These are phyloP conservation scores for Beauveria bassiana DNA, from an alignment of 2,329 filamentous ascomycete genomes.

Conservation along the genomic window DNA sequence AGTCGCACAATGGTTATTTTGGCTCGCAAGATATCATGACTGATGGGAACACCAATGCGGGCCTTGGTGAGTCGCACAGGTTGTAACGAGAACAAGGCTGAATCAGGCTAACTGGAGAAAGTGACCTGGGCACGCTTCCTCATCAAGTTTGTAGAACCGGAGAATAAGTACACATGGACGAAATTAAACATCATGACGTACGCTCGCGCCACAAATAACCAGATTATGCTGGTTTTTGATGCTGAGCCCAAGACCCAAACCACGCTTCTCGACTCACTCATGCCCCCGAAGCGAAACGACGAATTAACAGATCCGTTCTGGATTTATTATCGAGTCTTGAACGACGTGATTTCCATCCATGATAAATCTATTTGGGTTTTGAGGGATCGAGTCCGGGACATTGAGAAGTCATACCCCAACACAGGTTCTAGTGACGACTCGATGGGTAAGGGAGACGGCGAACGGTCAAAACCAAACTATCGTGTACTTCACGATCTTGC, in stretches of 20 bases:
- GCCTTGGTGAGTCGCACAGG: constrained; percentile 15
- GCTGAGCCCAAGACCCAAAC: background rate
- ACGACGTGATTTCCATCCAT: constrained; percentile 24
- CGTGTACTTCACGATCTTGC: constrained; percentile 32
- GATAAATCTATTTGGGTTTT: constrained; percentile 33
- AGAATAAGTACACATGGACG: constrained; percentile 24
- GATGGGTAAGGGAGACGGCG: too few relatives aligned
- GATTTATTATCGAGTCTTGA: constrained; percentile 24
- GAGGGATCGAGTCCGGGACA: constrained; percentile 25
- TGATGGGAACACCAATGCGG: constrained; percentile 8
- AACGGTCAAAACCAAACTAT: constrained; percentile 22
- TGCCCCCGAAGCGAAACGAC: background rate
- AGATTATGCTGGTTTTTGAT: constrained; percentile 27
- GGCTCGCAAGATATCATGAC: constrained; percentile 13
- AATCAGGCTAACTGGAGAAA: constrained; percentile 10
- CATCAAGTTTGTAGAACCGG: constrained; percentile 19
- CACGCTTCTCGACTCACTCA: constrained; percentile 7
- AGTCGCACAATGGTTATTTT: constrained; percentile 13
- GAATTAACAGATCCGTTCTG: constrained; percentile 27
- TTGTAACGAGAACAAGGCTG: too few relatives aligned
- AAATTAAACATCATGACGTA: constrained; percentile 27
- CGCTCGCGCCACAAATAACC: constrained; percentile 17
- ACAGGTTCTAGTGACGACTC: background rate
- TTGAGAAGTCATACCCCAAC: constrained; percentile 21
- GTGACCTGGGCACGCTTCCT: constrained; percentile 27